Percentiles rank a stretch among this genome's conserved stretches.
phyloP scores from a whole-genome alignment of 345 rosid genomes.

The Bruguiera parviflora region DNA sequence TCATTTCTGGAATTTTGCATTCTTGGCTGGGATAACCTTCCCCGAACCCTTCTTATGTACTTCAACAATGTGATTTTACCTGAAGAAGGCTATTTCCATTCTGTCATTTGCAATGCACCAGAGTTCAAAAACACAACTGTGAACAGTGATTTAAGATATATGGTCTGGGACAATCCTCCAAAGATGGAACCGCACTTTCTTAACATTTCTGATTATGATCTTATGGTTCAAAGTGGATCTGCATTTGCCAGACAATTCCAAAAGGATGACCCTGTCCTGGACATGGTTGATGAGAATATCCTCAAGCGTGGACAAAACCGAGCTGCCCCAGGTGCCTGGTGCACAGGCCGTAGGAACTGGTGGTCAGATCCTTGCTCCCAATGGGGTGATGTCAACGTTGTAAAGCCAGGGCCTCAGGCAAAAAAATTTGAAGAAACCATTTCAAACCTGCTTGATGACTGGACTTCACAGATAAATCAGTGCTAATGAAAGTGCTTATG shows the following conservation, averaged over 20 bases:
- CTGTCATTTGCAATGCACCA: constrained; percentile 86
- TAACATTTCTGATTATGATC: constrained; percentile 50
- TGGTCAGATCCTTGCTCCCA: constrained; percentile 89
- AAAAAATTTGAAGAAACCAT: constrained; percentile 65
- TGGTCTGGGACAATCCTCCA: constrained; percentile 98
- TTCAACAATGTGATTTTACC: constrained; percentile 78
- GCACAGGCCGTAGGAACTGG: constrained; percentile 68
- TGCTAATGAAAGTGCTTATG: constrained; percentile 57
- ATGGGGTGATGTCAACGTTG: constrained; percentile 76
- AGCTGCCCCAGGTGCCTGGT: constrained; percentile 91
- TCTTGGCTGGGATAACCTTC: constrained; percentile 95
- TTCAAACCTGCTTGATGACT: constrained; percentile 63
- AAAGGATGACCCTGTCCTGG: constrained; percentile 64
- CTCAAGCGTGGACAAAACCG: constrained; percentile 57
- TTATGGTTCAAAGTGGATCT: constrained; percentile 80
- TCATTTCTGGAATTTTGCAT: constrained; percentile 82
- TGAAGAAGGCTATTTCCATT: constrained; percentile 88
- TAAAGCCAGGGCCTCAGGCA: constrained; percentile 79
- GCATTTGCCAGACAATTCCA: constrained; percentile 84
- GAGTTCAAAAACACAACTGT: constrained; percentile 82
- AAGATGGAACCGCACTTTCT: constrained; percentile 91
- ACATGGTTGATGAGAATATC: constrained; percentile 66
- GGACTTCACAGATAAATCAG: constrained; percentile 62
- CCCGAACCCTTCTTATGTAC: constrained; percentile 88
- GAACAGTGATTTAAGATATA: constrained; percentile 73